Conservation (phyloP, 495 filamentous ascomycete species). For the Schizothecium vesticola region DNA sequence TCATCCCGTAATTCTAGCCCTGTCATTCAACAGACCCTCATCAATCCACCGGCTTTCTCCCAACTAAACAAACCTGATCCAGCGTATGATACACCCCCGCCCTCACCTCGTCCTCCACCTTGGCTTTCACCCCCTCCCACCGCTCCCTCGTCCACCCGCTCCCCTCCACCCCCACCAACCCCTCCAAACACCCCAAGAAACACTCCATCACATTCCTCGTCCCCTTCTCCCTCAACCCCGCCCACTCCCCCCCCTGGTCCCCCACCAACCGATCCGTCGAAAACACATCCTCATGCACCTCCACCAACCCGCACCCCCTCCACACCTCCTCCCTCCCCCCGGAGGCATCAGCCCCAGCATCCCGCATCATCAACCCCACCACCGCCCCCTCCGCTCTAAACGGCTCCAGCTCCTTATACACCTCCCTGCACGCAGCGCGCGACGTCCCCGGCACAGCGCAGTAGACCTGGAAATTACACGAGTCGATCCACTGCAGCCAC, state of each 20-base stretch:
- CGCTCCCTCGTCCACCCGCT: constrained; percentile 15
- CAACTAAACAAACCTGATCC: constrained; percentile 16
- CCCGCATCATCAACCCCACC: constrained; percentile 16
- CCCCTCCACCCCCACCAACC: constrained; percentile 13
- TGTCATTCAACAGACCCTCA: not conserved
- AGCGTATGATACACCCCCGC: constrained; percentile 16
- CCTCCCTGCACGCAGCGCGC: constrained; percentile 11
- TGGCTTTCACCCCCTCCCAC: constrained; percentile 7
- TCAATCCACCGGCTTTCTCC: constrained; percentile 7
- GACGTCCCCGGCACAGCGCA: constrained; percentile 11
- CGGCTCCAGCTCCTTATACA: constrained; percentile 13
- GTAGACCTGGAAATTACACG: constrained; percentile 15
- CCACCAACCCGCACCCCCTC: constrained; percentile 4
- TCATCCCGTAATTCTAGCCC: not conserved
- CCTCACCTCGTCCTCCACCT: constrained; percentile 14
- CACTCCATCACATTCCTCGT: constrained; percentile 16
- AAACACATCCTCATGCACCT: constrained; percentile 20
- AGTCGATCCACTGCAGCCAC: constrained; percentile 31
- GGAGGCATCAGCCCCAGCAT: not conserved
- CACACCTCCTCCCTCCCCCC: constrained; percentile 6
- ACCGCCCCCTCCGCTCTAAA: not conserved
- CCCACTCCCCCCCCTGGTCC: constrained; percentile 3
- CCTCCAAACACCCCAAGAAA: constrained; percentile 16
- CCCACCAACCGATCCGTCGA: constrained; percentile 15
- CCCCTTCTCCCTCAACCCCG: constrained; percentile 9